Evolutionary conservation across 306 rosid genomes (phyloP).

Genomic region (Castanea mollissima): DNA sequence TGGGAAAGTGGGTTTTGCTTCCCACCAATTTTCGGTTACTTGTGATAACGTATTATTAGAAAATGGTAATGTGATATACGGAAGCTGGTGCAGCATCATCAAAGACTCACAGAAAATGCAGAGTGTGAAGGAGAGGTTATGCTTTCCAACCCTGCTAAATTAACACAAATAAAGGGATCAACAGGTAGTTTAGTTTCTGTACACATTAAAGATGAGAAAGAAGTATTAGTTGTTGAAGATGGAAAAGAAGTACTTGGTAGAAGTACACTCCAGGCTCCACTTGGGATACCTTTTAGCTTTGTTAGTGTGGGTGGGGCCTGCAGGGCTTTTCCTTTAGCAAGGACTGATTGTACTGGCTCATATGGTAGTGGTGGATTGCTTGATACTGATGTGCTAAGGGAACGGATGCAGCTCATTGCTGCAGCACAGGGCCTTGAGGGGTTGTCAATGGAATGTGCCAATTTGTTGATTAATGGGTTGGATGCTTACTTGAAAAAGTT

Average conservation of each 20-base stretch:
- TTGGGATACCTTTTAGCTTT: constrained; percentile 78
- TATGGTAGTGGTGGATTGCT: constrained; percentile 68
- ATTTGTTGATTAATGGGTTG: constrained; percentile 55
- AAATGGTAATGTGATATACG: constrained; percentile 78
- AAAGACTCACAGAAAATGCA: constrained; percentile 22
- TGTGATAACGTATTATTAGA: constrained; percentile 65
- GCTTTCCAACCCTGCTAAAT: constrained; percentile 44
- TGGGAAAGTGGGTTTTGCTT: constrained; percentile 62
- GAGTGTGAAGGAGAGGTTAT: constrained; percentile 49
- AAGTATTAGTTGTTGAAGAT: constrained; percentile 47
- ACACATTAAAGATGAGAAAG: constrained; percentile 44
- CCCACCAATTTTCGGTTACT: constrained; percentile 43
- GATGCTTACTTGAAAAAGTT: constrained; percentile 79
- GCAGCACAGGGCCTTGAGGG: constrained; percentile 78
- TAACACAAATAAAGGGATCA: constrained; percentile 34
- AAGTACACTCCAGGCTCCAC: constrained; percentile 73
- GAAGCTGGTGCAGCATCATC: constrained; percentile 70
- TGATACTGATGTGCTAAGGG: constrained; percentile 60
- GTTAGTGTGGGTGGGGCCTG: constrained; percentile 87
- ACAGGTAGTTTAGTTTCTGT: neutral
- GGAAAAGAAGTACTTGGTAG: constrained; percentile 54
- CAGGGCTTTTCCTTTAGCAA: constrained; percentile 54
- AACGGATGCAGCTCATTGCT: constrained; percentile 89
- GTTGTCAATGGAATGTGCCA: constrained; percentile 80
- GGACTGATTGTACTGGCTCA: constrained; percentile 46